A percentile compares a stretch with the other conserved stretches of the same genome.
Evolutionary conservation across 176 grass and related monocot genomes (phyloP).

Genomic region (Melocanna baccifera): DNA sequence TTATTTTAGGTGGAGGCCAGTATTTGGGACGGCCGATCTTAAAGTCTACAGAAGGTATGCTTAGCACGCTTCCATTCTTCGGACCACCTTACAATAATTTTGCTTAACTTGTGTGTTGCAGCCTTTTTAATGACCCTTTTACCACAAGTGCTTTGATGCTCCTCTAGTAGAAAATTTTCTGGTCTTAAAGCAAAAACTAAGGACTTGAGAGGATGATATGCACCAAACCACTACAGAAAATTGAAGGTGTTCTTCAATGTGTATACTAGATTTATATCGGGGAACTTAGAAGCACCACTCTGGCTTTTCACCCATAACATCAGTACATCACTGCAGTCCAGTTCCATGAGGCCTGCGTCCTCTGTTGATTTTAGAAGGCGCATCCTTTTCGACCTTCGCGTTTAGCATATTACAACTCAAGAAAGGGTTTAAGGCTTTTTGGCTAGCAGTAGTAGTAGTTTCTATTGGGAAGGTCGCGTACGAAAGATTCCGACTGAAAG

Average conservation of each 20-base stretch:
- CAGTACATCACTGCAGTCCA: not conserved
- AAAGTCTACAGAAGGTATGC: not conserved
- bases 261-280: not conserved
- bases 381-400: not conserved
- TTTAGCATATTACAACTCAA: slow-evolving; percentile 1
- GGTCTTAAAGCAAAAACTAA: not conserved
- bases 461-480: not conserved
- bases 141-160: not conserved
- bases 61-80: not conserved
- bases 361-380: no score
- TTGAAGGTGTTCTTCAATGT: not conserved
- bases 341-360: not conserved
- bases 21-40: not conserved
- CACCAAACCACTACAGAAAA: not conserved
- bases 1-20: not conserved
- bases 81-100: not conserved
- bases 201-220: not conserved
- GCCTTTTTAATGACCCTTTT: not conserved
- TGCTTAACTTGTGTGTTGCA: not conserved
- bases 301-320: not conserved
- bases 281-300: not conserved
- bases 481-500: not conserved
- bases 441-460: not conserved
- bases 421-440: not conserved
- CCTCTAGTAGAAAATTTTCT: not conserved